Evolutionary conservation across 345 rosid genomes (phyloP), one percentile per base, ranked within the genome.

Genomic region (Eucalyptus victrix): DNA sequence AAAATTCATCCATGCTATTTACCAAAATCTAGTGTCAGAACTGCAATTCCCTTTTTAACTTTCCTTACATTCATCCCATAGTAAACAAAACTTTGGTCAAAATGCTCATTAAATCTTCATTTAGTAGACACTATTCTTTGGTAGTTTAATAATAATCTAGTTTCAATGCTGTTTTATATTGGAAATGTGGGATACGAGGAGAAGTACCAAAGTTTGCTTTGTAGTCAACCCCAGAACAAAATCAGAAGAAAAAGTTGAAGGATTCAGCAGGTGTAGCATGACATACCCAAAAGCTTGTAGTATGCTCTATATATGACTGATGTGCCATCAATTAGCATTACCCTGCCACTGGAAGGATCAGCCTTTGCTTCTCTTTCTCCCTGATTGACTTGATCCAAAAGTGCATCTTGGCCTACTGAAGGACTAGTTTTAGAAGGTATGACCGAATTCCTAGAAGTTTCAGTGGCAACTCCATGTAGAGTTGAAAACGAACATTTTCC

Each of bases 251-350:
- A 49, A 49, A 50, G 53, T 24, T 14, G 34, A 76, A 88, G 34
- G 49, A 28, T 50, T 80, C 44, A 87, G 34, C n/a, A 40, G 21
- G 23, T 32, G n/a, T 51, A 42, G 30, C 54, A 87, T 15, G 37
- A 42, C 89, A 89, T 93, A 98, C 99, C 99, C 92, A 98, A 91
- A 89, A 97, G 97, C 96, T 98, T 98, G 95, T 92, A 97, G 94
- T 98, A 98, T 88, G 98, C 96, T 94, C 99, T 93, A 91, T 97
- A 98, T 40, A 98, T 96, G 92, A 98, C 89, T 47, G 99, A 94
- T 58, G 99, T 96, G 86, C 99, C 99, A 92, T 98, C 99, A 90
- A 98, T 94, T 87, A 98, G 98, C 99, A 98, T 96, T 88, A 97
- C 94, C 94, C 98, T 93, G 51, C 96, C 95, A 91, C 94, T 89